Base-by-base conservation (phyloP, 768 basidiomycete genomes). In the Rhizopogon vinicolor region DNA sequence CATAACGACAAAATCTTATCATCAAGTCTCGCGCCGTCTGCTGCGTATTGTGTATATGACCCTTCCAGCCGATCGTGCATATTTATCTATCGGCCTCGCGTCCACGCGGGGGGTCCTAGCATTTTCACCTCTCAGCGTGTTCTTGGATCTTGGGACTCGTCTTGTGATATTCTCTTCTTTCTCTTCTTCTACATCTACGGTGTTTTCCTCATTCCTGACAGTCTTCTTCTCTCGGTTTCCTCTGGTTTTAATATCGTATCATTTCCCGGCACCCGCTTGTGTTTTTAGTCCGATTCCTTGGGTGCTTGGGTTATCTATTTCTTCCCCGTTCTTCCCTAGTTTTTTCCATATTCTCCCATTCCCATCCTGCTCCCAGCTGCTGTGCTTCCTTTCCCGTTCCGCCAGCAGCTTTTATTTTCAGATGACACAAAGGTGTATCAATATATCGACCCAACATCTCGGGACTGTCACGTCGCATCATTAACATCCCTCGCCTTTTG, bases 81-180 rank as follows among this genome's bases (percentile, higher is more conserved):
- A 72, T 68, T 69, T 68, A 66, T 68, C 60, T 62, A 60, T 56
- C 59, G 54, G 52, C 64, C 59, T 59, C 58, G 61, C 60, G 60
- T 54, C 57, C 52, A 55, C 55, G 56, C 59, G 52, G 58, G 59
- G 59, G 62, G 58, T 37, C 51, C 62, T 64, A 63, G 55, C 64
- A 68, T 73, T 65, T 68, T 54, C 61, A 52, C 58, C 14, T 57
- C 55, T 53, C 56, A 54, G 58, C 71, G 70, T 75, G 69, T 72
- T 75, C 68, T 75, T 74, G 76, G 69, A 71, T 78, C 67, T 64
- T 69, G 72, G 69, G 69, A 72, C 68, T 59, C 31, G 58, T 40
- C 29, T 55, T 52, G 60, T 61, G 58, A 60, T 66, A 64, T 69
- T 62, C 49, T 43, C 55, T 48, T 16, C 12, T 33, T 51, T 53